Evolutionary conservation across 306 rosid genomes (phyloP).

Genomic region (Malus sylvestris): DNA sequence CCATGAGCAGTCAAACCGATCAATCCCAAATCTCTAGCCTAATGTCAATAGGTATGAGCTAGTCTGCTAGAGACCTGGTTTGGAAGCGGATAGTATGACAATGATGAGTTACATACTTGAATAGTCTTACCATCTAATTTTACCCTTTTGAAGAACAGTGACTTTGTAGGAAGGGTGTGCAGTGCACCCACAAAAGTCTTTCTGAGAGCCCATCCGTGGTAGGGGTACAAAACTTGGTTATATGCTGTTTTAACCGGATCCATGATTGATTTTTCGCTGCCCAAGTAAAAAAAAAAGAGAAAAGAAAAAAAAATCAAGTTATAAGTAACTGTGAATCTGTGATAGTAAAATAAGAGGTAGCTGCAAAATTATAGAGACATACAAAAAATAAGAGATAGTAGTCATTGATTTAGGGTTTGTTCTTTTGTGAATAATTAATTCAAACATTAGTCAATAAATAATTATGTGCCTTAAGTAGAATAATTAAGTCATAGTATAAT

Average conservation of each 20-base stretch:
- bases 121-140: not conserved
- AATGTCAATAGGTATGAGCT: not conserved
- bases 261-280: not conserved
- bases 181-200: not conserved
- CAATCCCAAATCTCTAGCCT: no score
- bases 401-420: no score
- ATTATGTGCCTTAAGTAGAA: no score
- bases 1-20: not conserved
- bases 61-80: not conserved
- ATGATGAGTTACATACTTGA: not conserved
- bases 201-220: not conserved
- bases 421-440: no score
- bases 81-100: not conserved
- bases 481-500: no score
- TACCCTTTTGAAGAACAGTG: not conserved
- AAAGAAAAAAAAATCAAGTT: no score
- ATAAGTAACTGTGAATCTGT: no score
- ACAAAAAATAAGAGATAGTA: no score
- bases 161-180: not conserved
- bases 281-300: no score
- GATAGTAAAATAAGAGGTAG: no score
- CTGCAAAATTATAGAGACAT: no score
- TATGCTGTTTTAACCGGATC: not conserved
- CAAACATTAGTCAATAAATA: no score
- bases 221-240: not conserved